These are phyloP conservation scores for Colletotrichum sublineola DNA, from an alignment of 2,329 filamentous ascomycete species.

Conservation along the genomic window DNA sequence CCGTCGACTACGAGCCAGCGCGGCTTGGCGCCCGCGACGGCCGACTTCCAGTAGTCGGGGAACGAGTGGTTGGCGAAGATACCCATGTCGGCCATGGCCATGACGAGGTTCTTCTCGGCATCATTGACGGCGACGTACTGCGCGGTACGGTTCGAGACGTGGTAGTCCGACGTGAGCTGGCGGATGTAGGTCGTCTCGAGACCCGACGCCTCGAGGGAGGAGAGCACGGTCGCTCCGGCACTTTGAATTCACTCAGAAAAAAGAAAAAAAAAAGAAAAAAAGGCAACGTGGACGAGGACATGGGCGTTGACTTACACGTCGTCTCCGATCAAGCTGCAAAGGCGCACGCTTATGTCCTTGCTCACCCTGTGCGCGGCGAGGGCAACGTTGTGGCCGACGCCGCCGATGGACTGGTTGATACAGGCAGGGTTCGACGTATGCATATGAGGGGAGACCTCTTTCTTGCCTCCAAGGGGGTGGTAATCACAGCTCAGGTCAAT, in stretches of 20 bases:
- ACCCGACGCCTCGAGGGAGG: conserved; percentile 72
- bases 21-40: conserved; percentile 69
- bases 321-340: conserved; percentile 86
- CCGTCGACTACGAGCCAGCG: conserved; percentile 87
- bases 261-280: conserved; percentile 3
- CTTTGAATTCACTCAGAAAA: conserved; percentile 52
- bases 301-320: conserved; percentile 69
- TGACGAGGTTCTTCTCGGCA: conserved; percentile 81
- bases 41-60: conserved; percentile 70
- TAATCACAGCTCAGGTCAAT: conserved; percentile 91
- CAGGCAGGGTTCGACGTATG: conserved; percentile 89
- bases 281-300: background rate
- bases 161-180: conserved; percentile 62
- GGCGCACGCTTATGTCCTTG: conserved; percentile 71
- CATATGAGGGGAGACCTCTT: conserved; percentile 61
- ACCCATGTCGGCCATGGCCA: conserved; percentile 96
- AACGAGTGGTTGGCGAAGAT: conserved; percentile 76
- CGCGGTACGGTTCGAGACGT: conserved; percentile 76
- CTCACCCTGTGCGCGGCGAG: conserved; percentile 81
- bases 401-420: conserved; percentile 87
- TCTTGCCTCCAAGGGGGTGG: conserved; percentile 29
- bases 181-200: conserved; percentile 76
- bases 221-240: conserved; percentile 80
- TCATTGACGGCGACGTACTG: conserved; percentile 95
- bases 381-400: conserved; percentile 93